Evolutionary conservation across 75 land plant genomes (phyloP), one percentile per base, ranked within the genome.

Genomic region (Chamaecyparis obtusa): DNA sequence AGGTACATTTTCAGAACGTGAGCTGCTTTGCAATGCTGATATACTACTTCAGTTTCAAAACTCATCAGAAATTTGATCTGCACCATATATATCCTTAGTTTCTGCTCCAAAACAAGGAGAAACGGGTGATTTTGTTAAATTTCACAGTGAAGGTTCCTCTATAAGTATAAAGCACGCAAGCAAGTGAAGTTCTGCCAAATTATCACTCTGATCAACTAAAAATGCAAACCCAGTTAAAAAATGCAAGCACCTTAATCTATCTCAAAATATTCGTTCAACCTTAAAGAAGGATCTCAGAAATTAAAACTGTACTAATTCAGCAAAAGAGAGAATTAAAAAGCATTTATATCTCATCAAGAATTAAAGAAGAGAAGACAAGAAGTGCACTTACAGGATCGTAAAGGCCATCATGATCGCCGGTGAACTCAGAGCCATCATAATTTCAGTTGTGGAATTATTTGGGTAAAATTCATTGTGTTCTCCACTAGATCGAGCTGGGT

Each of bases 371-470:
- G 39, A 17, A 46, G 55, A 37, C 16, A 74, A 35, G 41, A 39
- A 33, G 9, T 14, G 2, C n/a, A 86, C 96, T 90, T 83, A 95
- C 94, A 86, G 96, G 94, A 86, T 93, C 87, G 32, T 91, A 86
- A 76, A 93, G 92, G 86, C 89, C 92, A 21, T 89, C 86, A 37
- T 85, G 51, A 32, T 71, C 44, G 44, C 33, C 76, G 46, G 49
- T 67, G 78, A 46, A 75, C 78, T 41, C 71, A 71, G 87, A 88
- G 85, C 41, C 41, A 39, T 57, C 36, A 10, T 74, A 46, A 14
- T 17, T 85, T 44, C 87, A 8, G 88, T 84, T 74, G 81, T 35
- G 24, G 84, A 72, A 14, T 67, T 89, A 56, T 85, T 33, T 32
- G 41, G 17, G 55, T n/a, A n/a, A 4, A 48, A n/a, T 46, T 55